phyloP scores from a whole-genome alignment of 2,329 filamentous ascomycete species.

The Neonectria ditissima region DNA sequence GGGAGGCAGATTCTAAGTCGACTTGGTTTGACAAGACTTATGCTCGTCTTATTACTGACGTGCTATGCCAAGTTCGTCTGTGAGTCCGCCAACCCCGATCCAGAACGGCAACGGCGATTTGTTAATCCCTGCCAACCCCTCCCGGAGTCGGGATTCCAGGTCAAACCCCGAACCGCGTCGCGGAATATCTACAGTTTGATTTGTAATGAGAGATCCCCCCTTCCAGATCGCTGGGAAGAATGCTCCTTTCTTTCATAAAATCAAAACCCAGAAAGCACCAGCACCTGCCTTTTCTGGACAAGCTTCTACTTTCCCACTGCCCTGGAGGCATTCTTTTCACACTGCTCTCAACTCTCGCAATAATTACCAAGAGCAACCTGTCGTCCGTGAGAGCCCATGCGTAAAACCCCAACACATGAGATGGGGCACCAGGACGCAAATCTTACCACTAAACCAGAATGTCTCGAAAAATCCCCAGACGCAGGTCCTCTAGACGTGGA shows the following conservation, averaged over 20 bases:
- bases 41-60: not conserved
- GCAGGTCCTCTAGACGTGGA: not conserved
- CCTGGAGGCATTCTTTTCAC: too few species aligned
- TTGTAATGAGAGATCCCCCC: not conserved
- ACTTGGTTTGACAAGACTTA: not conserved
- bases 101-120: not conserved
- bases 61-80: not conserved
- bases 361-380: too few species aligned
- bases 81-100: not conserved
- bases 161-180: not conserved
- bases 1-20: not conserved
- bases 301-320: too few species aligned
- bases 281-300: too few species aligned
- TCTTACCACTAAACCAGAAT: not conserved
- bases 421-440: not conserved
- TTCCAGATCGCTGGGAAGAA: too few species aligned
- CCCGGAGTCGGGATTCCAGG: not conserved
- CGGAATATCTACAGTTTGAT: not conserved
- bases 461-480: not conserved
- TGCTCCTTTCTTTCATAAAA: too few species aligned
- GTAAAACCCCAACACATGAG: not conserved
- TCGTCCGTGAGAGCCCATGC: too few species aligned
- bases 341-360: too few species aligned
- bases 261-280: too few species aligned
- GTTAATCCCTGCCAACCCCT: not conserved